Conservation (phyloP, 768 basidiomycete genomes). For the Suillus fuscotomentosus region DNA sequence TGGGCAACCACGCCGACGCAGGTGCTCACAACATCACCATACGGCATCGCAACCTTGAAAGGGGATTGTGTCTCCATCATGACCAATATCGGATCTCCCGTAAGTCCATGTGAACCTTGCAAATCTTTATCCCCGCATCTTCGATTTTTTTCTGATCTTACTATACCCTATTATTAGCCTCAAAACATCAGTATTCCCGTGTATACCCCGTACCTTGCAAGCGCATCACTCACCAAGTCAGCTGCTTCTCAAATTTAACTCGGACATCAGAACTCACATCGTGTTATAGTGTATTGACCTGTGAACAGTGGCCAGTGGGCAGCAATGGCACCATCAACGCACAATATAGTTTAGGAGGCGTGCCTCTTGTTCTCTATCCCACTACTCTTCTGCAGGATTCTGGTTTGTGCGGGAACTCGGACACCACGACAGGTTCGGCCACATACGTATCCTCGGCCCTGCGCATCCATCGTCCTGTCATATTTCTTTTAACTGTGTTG, state of each 20-base stretch:
- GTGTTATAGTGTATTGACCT: constrained; percentile 55
- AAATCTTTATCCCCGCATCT: background rate
- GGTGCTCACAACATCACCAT: constrained; percentile 47
- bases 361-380: constrained; percentile 55
- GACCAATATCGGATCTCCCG: constrained; percentile 76
- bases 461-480: background rate
- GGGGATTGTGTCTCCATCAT: constrained; percentile 59
- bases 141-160: background rate
- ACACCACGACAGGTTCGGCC: background rate
- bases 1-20: constrained; percentile 54
- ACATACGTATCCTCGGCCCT: constrained; percentile 9
- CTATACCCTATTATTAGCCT: constrained; percentile 38
- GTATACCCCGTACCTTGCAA: constrained; percentile 50
- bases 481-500: background rate
- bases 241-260: constrained; percentile 20
- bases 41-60: constrained; percentile 65
- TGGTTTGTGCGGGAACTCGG: constrained; percentile 34
- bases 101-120: constrained; percentile 27
- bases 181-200: constrained; percentile 56
- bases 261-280: constrained; percentile 3
- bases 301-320: constrained; percentile 66
- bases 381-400: constrained; percentile 32
- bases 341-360: constrained; percentile 63
- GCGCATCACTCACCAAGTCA: constrained; percentile 56
- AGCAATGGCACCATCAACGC: constrained; percentile 60